phyloP scores from a whole-genome alignment of 2,329 filamentous ascomycete genomes.

The Penicillium sp. region DNA sequence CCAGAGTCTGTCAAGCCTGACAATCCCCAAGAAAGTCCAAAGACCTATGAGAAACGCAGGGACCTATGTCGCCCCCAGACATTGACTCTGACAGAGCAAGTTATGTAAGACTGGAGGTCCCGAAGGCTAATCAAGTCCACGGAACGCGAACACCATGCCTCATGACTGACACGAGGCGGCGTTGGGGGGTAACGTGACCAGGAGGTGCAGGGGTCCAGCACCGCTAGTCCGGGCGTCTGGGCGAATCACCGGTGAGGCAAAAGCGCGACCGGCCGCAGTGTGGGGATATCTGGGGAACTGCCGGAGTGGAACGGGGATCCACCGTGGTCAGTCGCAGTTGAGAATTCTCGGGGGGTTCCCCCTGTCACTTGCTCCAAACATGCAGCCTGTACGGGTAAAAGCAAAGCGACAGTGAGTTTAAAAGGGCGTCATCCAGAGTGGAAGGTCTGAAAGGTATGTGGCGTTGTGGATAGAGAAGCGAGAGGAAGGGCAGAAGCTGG shows the following conservation, averaged over 20 bases:
- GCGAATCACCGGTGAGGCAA: neutral
- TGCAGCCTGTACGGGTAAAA: neutral
- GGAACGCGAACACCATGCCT: neutral
- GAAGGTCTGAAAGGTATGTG: neutral
- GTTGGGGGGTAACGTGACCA: neutral
- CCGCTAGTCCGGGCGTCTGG: neutral
- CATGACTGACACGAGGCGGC: neutral
- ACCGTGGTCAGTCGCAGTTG: neutral
- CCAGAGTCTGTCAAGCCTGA: neutral
- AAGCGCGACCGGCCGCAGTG: neutral
- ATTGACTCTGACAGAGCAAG: neutral
- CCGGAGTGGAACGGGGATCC: neutral
- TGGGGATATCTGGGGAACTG: slow-evolving; percentile 7
- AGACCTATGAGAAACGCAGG: neutral
- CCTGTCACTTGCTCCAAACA: neutral
- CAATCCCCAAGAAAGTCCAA: too few relatives aligned
- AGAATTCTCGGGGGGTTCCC: neutral
- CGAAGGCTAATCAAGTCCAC: neutral
- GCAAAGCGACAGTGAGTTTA: neutral
- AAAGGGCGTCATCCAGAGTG: neutral
- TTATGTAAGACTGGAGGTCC: neutral
- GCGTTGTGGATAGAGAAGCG: neutral
- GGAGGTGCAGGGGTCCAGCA: too few relatives aligned
- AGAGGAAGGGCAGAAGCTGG: neutral
- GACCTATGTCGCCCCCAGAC: neutral